phyloP scores from a whole-genome alignment of 2,329 filamentous ascomycete species.

The Thyridium curvatum region DNA sequence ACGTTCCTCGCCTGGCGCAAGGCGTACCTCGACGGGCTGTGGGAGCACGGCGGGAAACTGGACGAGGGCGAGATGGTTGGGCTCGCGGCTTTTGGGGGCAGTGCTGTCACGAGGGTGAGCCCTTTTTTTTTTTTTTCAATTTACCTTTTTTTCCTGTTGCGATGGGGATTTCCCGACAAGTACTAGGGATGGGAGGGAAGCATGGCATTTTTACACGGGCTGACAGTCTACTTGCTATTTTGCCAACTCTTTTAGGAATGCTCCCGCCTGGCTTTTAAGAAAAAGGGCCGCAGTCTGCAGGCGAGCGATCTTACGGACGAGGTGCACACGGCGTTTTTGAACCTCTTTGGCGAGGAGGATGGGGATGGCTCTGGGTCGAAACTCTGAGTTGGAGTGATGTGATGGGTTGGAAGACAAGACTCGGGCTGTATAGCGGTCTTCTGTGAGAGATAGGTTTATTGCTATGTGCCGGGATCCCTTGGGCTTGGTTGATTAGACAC shows the following conservation, averaged over 20 bases:
- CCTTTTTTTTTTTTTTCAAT: background rate
- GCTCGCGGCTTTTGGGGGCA: conserved; percentile 80
- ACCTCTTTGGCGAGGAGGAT: conserved; percentile 68
- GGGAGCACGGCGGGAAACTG: conserved; percentile 50
- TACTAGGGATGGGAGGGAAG: no score
- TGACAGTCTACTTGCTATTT: no score
- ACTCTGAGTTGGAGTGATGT: conserved; percentile 17
- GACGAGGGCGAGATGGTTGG: conserved; percentile 52
- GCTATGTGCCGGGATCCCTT: no score
- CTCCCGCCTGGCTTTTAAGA: conserved; percentile 78
- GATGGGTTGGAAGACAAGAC: conserved; percentile 9
- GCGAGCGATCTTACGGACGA: conserved; percentile 90
- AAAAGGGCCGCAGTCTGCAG: conserved; percentile 82
- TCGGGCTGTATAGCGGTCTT: conserved; percentile 1
- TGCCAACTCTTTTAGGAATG: conserved; percentile 50
- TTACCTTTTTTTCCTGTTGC: background rate
- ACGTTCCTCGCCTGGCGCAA: conserved; percentile 85
- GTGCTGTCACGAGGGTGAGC: conserved; percentile 73
- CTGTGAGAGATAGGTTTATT: no score
- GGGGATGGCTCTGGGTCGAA: conserved; percentile 26
- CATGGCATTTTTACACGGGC: no score
- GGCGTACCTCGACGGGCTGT: conserved; percentile 78
- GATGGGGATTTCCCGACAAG: no score
- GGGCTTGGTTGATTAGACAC: no score
- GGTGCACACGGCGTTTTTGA: conserved; percentile 75